phyloP scores from a whole-genome alignment of 108 stramenopile genomes.

The Cyclotella sp. region DNA sequence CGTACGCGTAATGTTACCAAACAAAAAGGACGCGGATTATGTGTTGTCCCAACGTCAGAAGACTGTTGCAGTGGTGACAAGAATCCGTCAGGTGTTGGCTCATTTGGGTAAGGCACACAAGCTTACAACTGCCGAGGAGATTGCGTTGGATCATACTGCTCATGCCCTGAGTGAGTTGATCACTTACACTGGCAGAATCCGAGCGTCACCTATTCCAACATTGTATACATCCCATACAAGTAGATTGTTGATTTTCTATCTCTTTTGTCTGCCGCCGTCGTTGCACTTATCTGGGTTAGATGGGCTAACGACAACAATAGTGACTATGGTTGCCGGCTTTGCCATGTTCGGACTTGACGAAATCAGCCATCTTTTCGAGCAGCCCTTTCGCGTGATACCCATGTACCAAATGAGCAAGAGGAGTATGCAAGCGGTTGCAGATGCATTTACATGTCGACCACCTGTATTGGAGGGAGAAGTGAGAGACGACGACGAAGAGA shows the following conservation, averaged over 20 bases:
- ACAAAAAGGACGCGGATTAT: slow-evolving; percentile 46
- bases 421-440: slow-evolving; percentile 55
- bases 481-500: slow-evolving; percentile 21
- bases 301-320: slow-evolving; percentile 19
- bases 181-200: slow-evolving; percentile 46
- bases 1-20: slow-evolving; percentile 39
- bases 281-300: slow-evolving; percentile 35
- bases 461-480: slow-evolving; percentile 46
- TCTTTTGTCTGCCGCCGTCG: slow-evolving; percentile 49
- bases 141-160: slow-evolving; percentile 43
- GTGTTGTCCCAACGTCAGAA: slow-evolving; percentile 51
- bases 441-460: slow-evolving; percentile 46
- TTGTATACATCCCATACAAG: slow-evolving; percentile 53
- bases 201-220: slow-evolving; percentile 57
- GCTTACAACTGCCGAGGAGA: slow-evolving; percentile 49
- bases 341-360: slow-evolving; percentile 69
- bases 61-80: slow-evolving; percentile 49
- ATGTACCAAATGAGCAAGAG: slow-evolving; percentile 57
- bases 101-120: slow-evolving; percentile 30
- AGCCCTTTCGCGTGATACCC: slow-evolving; percentile 59
- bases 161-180: slow-evolving; percentile 42
- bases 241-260: slow-evolving; percentile 55
- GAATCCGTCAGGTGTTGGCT: slow-evolving; percentile 54
- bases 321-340: slow-evolving; percentile 51
- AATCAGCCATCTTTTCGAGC: slow-evolving; percentile 55